Evolutionary conservation across 441 rosid genomes (phyloP), one percentile per base, ranked within the genome.

Genomic region (Aquilaria agallochum): DNA sequence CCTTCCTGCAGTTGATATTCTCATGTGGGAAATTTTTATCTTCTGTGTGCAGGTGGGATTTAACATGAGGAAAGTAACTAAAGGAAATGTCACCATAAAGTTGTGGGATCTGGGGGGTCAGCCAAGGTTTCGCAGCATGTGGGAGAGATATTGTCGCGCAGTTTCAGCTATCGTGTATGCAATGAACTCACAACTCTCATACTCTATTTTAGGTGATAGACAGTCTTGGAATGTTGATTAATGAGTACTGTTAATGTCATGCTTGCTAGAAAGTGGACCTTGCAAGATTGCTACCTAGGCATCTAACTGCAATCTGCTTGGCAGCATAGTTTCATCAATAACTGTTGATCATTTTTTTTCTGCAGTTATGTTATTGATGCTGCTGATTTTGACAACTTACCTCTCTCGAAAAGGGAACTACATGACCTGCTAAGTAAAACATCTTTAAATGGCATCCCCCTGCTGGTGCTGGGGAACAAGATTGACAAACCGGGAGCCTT

Each of bases 111-210:
- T 85, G 46, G 88, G 87, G 48, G 86, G 88, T 77, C 98, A 90
- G 67, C 98, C 97, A 56, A 82, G 98, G 80, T 90, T 94, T 74
- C 96, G 98, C 72, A 90, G 96, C 70, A 94, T 94, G 97, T 94
- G 98, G 98, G 98, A 94, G 75, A 86, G 98, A 55, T 94, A 94
- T 68, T 76, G 95, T 59, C 91, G 95, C 57, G 87, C 95, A 11
- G 95, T 88, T 73, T 85, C 95, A 63, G 89, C 95, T 60, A 88
- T 88, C 53, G 95, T 88, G 95, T 88, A 83, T 51, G 87, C 44
- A 52, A 53, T 59, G 59, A 31, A 31, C 73, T 58, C 46, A 36
- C 12, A 9, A 6, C 40, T 15, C 53, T 14, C 64, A 33, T 56
- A 30, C 2, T 36, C 42, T 36, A 3, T 36, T 5, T 36, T 36